Conservation (phyloP, 2,329 filamentous ascomycete species). For the Grosmannia clavigera region DNA sequence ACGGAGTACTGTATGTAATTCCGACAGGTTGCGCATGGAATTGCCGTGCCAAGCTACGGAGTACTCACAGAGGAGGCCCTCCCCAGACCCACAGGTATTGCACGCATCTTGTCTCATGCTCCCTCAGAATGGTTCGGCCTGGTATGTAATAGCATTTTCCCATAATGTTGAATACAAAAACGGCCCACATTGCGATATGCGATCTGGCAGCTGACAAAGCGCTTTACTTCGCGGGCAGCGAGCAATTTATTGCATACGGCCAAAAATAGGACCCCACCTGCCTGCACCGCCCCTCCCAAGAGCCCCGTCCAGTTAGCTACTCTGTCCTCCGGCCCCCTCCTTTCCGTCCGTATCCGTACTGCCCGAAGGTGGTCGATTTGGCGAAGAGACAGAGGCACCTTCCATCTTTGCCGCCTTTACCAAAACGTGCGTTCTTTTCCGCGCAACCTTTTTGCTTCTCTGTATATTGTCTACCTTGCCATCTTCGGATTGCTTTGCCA, state of each 20-base stretch:
- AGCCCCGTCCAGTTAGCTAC: background rate
- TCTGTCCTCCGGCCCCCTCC: background rate
- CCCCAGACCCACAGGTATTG: background rate
- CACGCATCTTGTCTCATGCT: background rate
- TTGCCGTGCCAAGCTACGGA: too few relatives aligned
- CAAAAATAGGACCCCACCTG: background rate
- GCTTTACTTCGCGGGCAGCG: background rate
- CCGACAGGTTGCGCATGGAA: background rate
- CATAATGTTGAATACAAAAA: background rate
- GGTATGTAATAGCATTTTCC: background rate
- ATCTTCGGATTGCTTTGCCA: background rate
- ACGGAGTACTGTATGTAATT: background rate
- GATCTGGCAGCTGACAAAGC: background rate
- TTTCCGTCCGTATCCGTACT: slow-evolving; percentile 5
- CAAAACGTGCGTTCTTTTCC: background rate
- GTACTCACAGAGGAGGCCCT: background rate
- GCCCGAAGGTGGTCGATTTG: background rate
- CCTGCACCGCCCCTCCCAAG: background rate
- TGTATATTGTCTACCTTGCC: background rate
- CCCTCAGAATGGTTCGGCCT: background rate
- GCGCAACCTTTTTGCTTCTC: background rate
- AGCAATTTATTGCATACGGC: background rate
- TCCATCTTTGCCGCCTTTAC: background rate
- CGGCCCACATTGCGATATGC: background rate
- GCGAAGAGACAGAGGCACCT: background rate